Percentiles rank a stretch among this genome's conserved stretches.
phyloP scores from a whole-genome alignment of 1,284 basidiomycete genomes.

The Chalciporus sp. region DNA sequence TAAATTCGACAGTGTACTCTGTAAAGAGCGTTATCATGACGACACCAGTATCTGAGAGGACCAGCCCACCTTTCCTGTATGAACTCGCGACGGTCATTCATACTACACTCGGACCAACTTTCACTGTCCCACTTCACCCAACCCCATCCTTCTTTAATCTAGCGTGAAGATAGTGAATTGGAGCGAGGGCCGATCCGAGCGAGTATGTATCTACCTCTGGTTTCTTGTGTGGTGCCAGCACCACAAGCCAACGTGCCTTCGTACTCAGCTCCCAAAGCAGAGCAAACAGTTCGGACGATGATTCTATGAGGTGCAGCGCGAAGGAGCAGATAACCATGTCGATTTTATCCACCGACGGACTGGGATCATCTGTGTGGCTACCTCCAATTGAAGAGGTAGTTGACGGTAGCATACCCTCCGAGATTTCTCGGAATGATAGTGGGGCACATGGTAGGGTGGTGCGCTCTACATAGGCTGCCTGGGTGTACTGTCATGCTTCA shows the following conservation, averaged over 20 bases:
- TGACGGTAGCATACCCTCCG: slow-evolving; percentile 47
- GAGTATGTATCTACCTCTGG: slow-evolving; percentile 54
- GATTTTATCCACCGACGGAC: slow-evolving; percentile 27
- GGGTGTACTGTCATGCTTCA: slow-evolving; percentile 45
- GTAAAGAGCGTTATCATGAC: neutral
- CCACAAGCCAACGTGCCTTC: slow-evolving; percentile 63
- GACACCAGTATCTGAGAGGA: neutral
- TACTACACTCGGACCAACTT: slow-evolving; percentile 51
- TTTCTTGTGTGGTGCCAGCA: slow-evolving; percentile 75
- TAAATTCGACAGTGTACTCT: slow-evolving; percentile 36
- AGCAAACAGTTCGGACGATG: slow-evolving; percentile 62
- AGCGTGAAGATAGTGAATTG: neutral
- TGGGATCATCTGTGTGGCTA: neutral
- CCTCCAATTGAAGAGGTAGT: slow-evolving; percentile 14
- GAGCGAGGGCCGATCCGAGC: neutral
- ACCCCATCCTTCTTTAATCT: slow-evolving; percentile 78
- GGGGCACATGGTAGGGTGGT: slow-evolving; percentile 49
- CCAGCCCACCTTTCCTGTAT: slow-evolving; percentile 55
- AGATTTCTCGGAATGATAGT: slow-evolving; percentile 56
- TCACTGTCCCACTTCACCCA: slow-evolving; percentile 69
- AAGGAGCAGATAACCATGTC: slow-evolving; percentile 75
- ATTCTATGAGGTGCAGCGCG: slow-evolving; percentile 68
- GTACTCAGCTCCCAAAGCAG: slow-evolving; percentile 65
- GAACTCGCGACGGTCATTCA: slow-evolving; percentile 47
- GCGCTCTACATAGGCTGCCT: slow-evolving; percentile 50